phyloP scores from a whole-genome alignment of 2,329 filamentous ascomycete species.

The Leptoxyphium fumago region DNA sequence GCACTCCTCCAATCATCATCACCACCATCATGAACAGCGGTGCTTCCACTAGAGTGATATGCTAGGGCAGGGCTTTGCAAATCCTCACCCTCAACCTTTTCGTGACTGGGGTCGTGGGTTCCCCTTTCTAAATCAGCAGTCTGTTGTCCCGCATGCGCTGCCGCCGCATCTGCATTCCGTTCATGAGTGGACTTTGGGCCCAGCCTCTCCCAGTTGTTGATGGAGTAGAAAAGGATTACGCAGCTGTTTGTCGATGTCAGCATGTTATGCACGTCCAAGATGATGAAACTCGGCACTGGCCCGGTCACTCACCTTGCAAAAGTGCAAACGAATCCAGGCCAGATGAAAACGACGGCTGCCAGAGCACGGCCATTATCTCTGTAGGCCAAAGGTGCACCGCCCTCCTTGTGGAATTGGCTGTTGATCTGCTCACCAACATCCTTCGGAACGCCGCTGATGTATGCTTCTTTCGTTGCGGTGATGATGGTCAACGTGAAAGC shows the following conservation, averaged over 20 bases:
- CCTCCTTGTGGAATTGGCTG: constrained; percentile 18
- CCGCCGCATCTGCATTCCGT: constrained; percentile 1
- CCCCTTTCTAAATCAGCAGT: constrained; percentile 6
- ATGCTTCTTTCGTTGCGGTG: constrained; percentile 31
- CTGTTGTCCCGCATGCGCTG: not conserved
- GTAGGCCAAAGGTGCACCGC: constrained; percentile 30
- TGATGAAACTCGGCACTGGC: not conserved
- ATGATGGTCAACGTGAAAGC: constrained; percentile 39
- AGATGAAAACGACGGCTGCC: constrained; percentile 37
- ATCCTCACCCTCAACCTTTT: not conserved
- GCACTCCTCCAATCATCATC: not conserved
- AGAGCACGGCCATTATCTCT: constrained; percentile 35
- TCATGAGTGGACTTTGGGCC: constrained; percentile 27
- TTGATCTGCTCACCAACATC: constrained; percentile 15
- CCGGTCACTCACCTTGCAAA: constrained; percentile 27
- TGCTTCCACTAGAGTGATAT: not conserved
- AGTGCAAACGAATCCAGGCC: constrained; percentile 36
- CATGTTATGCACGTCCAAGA: not conserved
- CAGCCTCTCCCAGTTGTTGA: constrained; percentile 20
- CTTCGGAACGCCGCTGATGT: constrained; percentile 27
- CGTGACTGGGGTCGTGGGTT: not conserved
- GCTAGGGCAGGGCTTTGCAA: not conserved
- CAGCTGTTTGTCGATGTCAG: constrained; percentile 15
- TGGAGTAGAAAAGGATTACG: constrained; percentile 23
- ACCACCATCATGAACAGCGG: not conserved